These are phyloP conservation scores for Fusarium bulbicola DNA, from an alignment of 2,329 filamentous ascomycete species.

Conservation along the genomic window DNA sequence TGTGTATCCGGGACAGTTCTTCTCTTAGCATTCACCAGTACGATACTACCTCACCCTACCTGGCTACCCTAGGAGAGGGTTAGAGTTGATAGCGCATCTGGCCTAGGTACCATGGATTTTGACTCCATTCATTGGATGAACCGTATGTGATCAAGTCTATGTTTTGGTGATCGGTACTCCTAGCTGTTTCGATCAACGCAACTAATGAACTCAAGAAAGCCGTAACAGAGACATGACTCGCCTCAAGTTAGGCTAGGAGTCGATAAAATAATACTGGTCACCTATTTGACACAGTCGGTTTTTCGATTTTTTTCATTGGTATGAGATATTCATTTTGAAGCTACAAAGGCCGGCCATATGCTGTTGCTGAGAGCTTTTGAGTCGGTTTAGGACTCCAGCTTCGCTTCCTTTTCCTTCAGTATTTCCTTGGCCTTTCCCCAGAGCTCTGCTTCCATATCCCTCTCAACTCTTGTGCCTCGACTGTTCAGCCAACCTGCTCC, in stretches of 20 bases:
- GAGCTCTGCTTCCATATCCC: slow-evolving; percentile 84
- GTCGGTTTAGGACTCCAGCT: slow-evolving; percentile 2
- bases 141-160: background rate
- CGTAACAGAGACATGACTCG: no score
- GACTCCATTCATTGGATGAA: background rate
- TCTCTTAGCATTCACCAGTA: background rate
- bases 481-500: slow-evolving; percentile 93
- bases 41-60: background rate
- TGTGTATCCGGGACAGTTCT: background rate
- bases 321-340: no score
- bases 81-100: background rate
- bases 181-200: background rate
- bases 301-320: no score
- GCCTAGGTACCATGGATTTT: background rate
- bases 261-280: no score
- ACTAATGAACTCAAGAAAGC: no score
- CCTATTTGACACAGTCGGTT: no score
- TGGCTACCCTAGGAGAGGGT: background rate
- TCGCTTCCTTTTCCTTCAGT: slow-evolving; percentile 46
- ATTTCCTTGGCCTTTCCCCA: slow-evolving; percentile 61
- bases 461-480: slow-evolving; percentile 80
- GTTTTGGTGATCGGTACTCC: background rate
- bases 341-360: no score
- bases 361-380: background rate
- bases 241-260: no score